These are phyloP conservation scores for Blastocystis sp. DNA, from an alignment of 352 stramenopile species.

Conservation along the genomic window DNA sequence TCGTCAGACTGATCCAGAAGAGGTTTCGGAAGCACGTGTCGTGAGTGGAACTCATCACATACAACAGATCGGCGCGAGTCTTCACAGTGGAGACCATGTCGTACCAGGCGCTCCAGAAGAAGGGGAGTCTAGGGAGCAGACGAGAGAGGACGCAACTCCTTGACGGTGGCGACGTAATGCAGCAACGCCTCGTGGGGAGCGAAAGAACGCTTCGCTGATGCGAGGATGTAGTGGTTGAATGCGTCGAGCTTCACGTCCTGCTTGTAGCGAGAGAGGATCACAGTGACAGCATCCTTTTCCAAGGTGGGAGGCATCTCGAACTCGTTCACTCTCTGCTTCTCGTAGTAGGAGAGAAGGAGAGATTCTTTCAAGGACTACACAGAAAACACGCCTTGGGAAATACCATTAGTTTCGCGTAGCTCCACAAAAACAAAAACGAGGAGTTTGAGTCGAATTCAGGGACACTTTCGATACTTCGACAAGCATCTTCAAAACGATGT, in stretches of 20 bases:
- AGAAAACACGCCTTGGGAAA: background rate
- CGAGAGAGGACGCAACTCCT: background rate
- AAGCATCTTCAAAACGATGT: background rate
- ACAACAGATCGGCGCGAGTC: background rate
- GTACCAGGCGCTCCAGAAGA: background rate
- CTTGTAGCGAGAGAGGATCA: background rate
- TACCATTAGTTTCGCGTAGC: background rate
- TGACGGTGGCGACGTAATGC: background rate
- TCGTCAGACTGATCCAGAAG: conserved; percentile 5
- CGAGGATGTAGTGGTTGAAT: background rate
- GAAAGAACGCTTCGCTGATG: background rate
- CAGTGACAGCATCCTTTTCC: background rate
- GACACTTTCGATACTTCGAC: background rate
- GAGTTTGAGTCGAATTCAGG: background rate
- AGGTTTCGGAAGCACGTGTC: background rate
- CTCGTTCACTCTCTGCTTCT: background rate
- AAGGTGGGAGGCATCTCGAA: background rate
- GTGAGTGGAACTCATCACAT: background rate
- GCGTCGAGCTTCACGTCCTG: background rate
- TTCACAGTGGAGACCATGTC: background rate
- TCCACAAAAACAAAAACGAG: conserved; percentile 16
- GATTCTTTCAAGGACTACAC: background rate
- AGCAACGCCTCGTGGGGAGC: background rate
- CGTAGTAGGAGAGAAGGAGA: background rate
- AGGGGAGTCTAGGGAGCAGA: background rate